Evolutionary conservation across 2,329 filamentous ascomycete species (phyloP).

Genomic region (Trichoderma harzianum): DNA sequence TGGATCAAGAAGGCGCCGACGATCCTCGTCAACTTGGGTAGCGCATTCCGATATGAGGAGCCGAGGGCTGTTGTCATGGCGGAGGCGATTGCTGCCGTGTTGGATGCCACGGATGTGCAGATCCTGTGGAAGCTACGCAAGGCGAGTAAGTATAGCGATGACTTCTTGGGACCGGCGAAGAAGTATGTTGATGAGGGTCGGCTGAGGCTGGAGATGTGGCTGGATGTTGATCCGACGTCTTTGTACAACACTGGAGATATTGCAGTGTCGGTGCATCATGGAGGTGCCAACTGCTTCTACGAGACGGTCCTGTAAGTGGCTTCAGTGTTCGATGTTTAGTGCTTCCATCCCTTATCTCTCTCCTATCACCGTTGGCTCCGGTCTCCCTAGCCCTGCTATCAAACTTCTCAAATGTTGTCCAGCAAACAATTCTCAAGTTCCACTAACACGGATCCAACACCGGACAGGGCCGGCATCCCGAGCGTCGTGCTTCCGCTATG

Average conservation of each 20-base stretch:
- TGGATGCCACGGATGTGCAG: constrained; percentile 27
- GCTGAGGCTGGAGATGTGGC: constrained; percentile 29
- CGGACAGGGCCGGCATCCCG: constrained; percentile 39
- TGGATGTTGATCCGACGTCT: constrained; percentile 31
- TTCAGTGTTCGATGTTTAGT: not conserved
- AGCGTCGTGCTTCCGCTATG: constrained; percentile 46
- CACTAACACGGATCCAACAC: not conserved
- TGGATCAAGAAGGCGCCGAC: constrained; percentile 44
- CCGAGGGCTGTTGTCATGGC: constrained; percentile 28
- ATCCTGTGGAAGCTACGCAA: constrained; percentile 35
- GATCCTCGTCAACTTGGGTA: constrained; percentile 48
- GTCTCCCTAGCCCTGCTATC: not conserved
- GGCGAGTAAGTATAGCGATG: constrained; percentile 15
- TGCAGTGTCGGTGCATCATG: constrained; percentile 37
- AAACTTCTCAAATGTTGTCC: no score
- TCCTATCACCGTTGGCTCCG: not conserved
- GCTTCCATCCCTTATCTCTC: not conserved
- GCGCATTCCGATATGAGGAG: constrained; percentile 30
- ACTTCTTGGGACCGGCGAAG: constrained; percentile 17
- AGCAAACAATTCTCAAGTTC: not conserved
- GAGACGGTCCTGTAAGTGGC: constrained; percentile 27
- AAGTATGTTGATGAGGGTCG: constrained; percentile 24
- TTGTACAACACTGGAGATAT: constrained; percentile 36
- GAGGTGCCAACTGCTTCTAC: constrained; percentile 40
- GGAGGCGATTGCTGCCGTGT: constrained; percentile 22